These are phyloP conservation scores for Drechslera avenae DNA, from an alignment of 2,329 filamentous ascomycete genomes.

Conservation along the genomic window DNA sequence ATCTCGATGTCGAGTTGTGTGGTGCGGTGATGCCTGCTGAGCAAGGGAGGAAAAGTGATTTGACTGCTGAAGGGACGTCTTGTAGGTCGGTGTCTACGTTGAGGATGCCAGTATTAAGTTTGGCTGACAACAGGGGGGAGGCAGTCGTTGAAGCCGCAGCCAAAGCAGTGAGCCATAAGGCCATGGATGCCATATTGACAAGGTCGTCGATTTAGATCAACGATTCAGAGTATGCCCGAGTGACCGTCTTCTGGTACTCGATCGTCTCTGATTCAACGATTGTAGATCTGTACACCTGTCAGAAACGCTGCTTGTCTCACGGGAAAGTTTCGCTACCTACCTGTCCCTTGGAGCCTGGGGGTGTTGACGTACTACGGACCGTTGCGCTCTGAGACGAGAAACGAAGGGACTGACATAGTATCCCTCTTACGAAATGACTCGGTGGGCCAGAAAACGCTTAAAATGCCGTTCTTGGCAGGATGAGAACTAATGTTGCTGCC, in stretches of 20 bases:
- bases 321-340: neutral
- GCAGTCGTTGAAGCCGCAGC: constrained; percentile 30
- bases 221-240: constrained; percentile 4
- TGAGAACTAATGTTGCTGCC: constrained; percentile 12
- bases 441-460: constrained; percentile 1
- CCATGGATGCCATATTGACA: constrained; percentile 19
- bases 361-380: constrained; percentile 8
- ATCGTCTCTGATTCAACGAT: constrained; percentile 12
- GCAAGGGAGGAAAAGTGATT: constrained; percentile 27
- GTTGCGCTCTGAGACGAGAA: constrained; percentile 12
- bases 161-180: constrained; percentile 30
- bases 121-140: constrained; percentile 21
- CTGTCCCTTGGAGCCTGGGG: constrained; percentile 9
- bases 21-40: constrained; percentile 11
- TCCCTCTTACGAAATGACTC: constrained; percentile 10
- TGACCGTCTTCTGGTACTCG: constrained; percentile 4
- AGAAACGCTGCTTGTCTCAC: constrained; percentile 12
- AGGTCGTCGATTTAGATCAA: constrained; percentile 7
- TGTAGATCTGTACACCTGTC: constrained; percentile 15
- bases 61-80: constrained; percentile 24
- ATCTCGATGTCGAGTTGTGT: constrained; percentile 37
- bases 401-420: constrained; percentile 7
- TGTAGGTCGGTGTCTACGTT: constrained; percentile 28
- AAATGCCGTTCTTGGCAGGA: constrained; percentile 16
- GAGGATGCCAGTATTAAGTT: constrained; percentile 11